Evolutionary conservation across 2,329 filamentous ascomycete genomes (phyloP), one percentile per base, ranked within the genome.

Genomic region (Keithomyces neogunnii): DNA sequence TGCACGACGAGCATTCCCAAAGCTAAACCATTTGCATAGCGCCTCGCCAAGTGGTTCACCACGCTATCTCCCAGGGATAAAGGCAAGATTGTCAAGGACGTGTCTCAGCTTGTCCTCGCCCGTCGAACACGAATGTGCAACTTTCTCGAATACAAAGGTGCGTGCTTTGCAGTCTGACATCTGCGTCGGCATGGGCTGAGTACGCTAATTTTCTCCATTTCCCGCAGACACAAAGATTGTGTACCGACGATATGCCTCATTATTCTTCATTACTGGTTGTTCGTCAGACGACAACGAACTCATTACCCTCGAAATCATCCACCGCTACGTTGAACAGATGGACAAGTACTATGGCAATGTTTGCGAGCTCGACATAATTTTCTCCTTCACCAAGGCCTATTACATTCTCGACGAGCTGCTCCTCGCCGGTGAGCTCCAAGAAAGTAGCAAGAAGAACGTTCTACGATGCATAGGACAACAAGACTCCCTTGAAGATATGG

Each of bases 281-380:
- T 86, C 90, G 50, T 91, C 91, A n/a, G 90, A 89, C 57, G 93
- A 99, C 72, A 99, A 99, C 72, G 93, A 99, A 69, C 77, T 99
- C 66, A 96, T 97, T 69, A 96, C 89, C 29, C 89, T 99, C 66
- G 93, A 99, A 71, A 90, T 99, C 66, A 95, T 99, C 63, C 93
- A 99, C 71, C 89, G 93, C 72, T 99, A 99, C 69, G 93, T 99
- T 66, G 93, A 99, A 72, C 93, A 99, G 74, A 99, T 99, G 93
- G 93, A 99, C 79, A 99, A 99, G 71, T 99, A 99, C 76, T 99
- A 97, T 71, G 93, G 93, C 70, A 99, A 99, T 70, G 93, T 99
- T 54, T 99, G 93, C 84, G 93, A 99, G 75, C 82, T 99, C 58
- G 91, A 97, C 70, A 96, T 97, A 72, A 99, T 99, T 70, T 99